A percentile compares a stretch with the other conserved stretches of the same genome.
Conservation (phyloP, 2,329 filamentous ascomycete genomes). For the Ophiostoma novo-ulmi region DNA sequence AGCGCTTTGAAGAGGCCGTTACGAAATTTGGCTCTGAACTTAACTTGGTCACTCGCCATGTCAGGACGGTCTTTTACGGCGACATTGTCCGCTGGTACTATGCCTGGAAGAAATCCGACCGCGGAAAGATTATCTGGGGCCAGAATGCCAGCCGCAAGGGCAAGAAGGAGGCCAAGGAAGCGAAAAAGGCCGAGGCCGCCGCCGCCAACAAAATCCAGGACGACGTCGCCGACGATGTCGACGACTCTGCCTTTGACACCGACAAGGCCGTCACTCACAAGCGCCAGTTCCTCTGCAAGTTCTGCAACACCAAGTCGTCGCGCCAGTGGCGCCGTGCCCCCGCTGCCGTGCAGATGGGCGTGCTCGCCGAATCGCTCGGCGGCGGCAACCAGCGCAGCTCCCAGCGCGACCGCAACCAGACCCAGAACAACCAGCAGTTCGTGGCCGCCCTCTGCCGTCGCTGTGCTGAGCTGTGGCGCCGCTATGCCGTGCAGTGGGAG, state of each 20-base stretch:
- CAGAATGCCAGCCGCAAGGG: conserved; percentile 81
- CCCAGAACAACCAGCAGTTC: conserved; percentile 43
- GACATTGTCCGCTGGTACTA: conserved; percentile 92
- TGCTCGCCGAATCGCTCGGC: conserved; percentile 52
- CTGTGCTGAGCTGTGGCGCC: conserved; percentile 89
- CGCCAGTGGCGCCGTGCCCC: conserved; percentile 91
- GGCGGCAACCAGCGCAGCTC: conserved; percentile 59
- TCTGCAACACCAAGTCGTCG: conserved; percentile 74
- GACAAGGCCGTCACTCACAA: conserved; percentile 77
- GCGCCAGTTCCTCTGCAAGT: conserved; percentile 86
- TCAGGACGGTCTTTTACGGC: conserved; percentile 73
- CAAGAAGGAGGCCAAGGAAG: conserved; percentile 80
- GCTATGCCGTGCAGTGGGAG: conserved; percentile 94
- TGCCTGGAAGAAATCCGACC: conserved; percentile 91
- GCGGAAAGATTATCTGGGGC: conserved; percentile 84
- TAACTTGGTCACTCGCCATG: conserved; percentile 73
- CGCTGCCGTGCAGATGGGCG: conserved; percentile 47
- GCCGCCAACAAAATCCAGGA: conserved; percentile 70
- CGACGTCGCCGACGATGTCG: conserved; percentile 84
- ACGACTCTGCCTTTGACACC: conserved; percentile 93
- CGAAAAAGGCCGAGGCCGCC: conserved; percentile 64
- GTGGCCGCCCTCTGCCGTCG: conserved; percentile 81
- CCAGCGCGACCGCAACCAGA: conserved; percentile 68
- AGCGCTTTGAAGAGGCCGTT: conserved; percentile 89
- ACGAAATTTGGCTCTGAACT: conserved; percentile 88